Base-by-base conservation (phyloP, 805 yeast genomes). In the Schizosaccharomyces octosporus region DNA sequence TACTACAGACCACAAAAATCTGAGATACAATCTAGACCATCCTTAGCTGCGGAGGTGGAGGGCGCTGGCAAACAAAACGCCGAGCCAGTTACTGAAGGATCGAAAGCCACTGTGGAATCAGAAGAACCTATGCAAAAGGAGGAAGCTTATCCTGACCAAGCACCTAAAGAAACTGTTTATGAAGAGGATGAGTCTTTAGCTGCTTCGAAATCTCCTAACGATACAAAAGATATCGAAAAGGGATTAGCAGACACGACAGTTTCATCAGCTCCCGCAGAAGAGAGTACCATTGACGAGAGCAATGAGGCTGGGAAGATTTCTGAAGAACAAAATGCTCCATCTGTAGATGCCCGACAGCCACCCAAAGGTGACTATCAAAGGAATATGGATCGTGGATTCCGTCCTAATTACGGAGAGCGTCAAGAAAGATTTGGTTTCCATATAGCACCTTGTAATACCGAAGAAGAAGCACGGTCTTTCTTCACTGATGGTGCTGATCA, bases 401-500 rank as follows among this genome's bases (percentile, higher is more conserved):
- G 57, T 29, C 36, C 31, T 3, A n/a, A 51, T 15, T 17, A 29
- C 17, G 57, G 57, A 19, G 57, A 51, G 39, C 36, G 36, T 21
- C 27, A 45, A 19, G 36, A 51, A 24, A 21, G 57, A n/a, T 57
- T 31, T 57, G 60, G 60, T 3, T 57, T 39, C 27, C 60, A 57
- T 57, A 57, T 57, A 29, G 11, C 60, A n/a, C 60, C 60, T 9
- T 57, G 60, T 24, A 41, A 9, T 29, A 29, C 60, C n/a, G 60
- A 57, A 31, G 60, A 57, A 27, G 42, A 57, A 41, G 60, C 42
- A 13, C 60, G 60, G n/a, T 57, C 60, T 21, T 29, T 19, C 29
- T 57, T 57, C 27, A 57, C 43, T 17, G 60, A 57, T 19, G 60
- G 43, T 19, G n/a, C 48, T 7, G 60, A 57, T 43, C 19, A 24